Conservation (phyloP, 2,329 filamentous ascomycete genomes). For the Scedosporium dehoogii region DNA sequence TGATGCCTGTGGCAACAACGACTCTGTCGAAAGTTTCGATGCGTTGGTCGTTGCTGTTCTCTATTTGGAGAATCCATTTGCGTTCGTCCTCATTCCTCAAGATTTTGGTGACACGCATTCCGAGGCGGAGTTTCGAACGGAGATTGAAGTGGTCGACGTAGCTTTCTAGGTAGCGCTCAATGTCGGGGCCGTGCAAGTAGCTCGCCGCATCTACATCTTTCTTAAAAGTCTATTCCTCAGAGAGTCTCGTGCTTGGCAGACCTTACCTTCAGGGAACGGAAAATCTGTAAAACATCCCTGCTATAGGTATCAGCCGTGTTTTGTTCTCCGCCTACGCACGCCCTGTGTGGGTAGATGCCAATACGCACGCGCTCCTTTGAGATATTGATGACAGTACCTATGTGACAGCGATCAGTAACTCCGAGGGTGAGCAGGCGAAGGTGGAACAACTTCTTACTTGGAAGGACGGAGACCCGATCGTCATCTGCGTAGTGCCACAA, state of each 20-base stretch:
- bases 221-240: not conserved
- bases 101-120: conserved; percentile 13
- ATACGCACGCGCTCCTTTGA: conserved; percentile 19
- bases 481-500: conserved; percentile 31
- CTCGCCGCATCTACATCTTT: conserved; percentile 12
- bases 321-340: no score
- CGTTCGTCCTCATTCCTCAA: conserved; percentile 11
- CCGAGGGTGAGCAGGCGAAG: not conserved
- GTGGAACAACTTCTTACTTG: conserved; percentile 14
- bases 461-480: conserved; percentile 26
- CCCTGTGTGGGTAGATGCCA: not conserved
- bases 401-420: not conserved
- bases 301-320: not conserved
- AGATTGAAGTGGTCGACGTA: conserved; percentile 23
- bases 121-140: conserved; percentile 15
- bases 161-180: conserved; percentile 21
- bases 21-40: conserved; percentile 24
- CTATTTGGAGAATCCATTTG: conserved; percentile 19
- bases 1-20: conserved; percentile 24
- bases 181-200: conserved; percentile 14
- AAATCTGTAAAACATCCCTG: conserved; percentile 26
- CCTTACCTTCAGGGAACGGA: conserved; percentile 17
- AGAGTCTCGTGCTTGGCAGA: no score
- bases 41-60: conserved; percentile 4
- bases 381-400: conserved; percentile 21